These are phyloP conservation scores for Hibiscus syriacus DNA, from an alignment of 345 rosid genomes.

Conservation along the genomic window DNA sequence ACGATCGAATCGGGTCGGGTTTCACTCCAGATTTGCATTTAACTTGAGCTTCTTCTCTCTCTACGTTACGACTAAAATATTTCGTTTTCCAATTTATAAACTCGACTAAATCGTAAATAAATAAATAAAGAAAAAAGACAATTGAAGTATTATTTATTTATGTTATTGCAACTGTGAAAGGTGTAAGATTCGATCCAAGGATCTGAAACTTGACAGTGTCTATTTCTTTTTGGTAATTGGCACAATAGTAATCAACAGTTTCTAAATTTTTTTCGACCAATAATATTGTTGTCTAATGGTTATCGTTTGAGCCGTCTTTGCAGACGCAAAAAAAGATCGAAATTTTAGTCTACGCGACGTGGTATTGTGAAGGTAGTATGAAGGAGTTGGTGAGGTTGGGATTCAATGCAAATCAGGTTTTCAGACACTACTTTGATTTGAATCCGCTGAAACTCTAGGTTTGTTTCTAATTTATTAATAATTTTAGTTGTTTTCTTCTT, in stretches of 20 bases:
- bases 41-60: background rate
- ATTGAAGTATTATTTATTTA: constrained; percentile 9
- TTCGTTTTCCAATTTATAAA: background rate
- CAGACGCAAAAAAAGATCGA: background rate
- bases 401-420: background rate
- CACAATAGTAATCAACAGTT: no score
- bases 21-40: no score
- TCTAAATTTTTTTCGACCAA: background rate
- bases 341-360: background rate
- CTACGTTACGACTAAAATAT: background rate
- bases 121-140: background rate
- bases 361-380: no score
- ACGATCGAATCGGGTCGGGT: no score
- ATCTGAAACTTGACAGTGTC: constrained; percentile 4
- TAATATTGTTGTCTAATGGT: no score
- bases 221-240: background rate
- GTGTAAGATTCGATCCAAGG: constrained; percentile 20
- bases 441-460: constrained; percentile 15
- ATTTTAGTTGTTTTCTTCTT: background rate
- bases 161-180: constrained; percentile 6
- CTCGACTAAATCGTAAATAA: background rate
- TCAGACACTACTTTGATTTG: constrained; percentile 10
- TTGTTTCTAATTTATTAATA: background rate
- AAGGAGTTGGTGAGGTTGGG: background rate
- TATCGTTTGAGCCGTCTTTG: no score